Evolutionary conservation across 768 basidiomycete genomes (phyloP).

Genomic region (Asterophora parasitica): DNA sequence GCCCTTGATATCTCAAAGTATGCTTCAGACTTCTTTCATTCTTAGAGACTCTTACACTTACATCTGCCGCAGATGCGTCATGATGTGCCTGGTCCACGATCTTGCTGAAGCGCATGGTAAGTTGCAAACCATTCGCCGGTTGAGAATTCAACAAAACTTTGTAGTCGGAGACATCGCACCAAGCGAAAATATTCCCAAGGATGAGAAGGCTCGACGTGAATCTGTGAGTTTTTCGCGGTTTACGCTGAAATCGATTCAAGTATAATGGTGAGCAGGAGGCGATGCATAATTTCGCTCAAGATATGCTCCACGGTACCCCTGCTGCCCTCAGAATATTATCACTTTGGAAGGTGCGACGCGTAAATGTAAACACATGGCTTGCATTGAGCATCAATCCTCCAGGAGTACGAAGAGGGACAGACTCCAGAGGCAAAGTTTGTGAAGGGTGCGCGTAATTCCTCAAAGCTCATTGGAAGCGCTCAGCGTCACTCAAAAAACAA

Average conservation of each 20-base stretch:
- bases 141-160: not conserved
- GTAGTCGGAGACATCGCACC: slow-evolving; percentile 93
- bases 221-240: slow-evolving; percentile 35
- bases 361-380: not conserved
- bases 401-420: slow-evolving; percentile 82
- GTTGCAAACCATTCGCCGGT: not conserved
- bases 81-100: slow-evolving; percentile 93
- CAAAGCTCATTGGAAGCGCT: too few species aligned
- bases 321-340: slow-evolving; percentile 63
- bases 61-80: slow-evolving; percentile 54
- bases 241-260: not conserved
- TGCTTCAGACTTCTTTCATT: slow-evolving; percentile 14
- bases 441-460: slow-evolving; percentile 48
- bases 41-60: not conserved
- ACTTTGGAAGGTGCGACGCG: slow-evolving; percentile 60
- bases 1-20: slow-evolving; percentile 72
- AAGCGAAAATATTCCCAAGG: slow-evolving; percentile 76
- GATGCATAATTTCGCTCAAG: slow-evolving; percentile 84
- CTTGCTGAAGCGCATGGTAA: slow-evolving; percentile 91
- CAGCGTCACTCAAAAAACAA: not conserved
- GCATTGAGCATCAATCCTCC: not conserved
- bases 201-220: slow-evolving; percentile 76
- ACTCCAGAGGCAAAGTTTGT: slow-evolving; percentile 81
- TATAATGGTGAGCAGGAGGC: slow-evolving; percentile 51
- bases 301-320: slow-evolving; percentile 78